Evolutionary conservation across 1,139 yeast species (phyloP).

Genomic region (Hemisphaericaspora subhashii): DNA sequence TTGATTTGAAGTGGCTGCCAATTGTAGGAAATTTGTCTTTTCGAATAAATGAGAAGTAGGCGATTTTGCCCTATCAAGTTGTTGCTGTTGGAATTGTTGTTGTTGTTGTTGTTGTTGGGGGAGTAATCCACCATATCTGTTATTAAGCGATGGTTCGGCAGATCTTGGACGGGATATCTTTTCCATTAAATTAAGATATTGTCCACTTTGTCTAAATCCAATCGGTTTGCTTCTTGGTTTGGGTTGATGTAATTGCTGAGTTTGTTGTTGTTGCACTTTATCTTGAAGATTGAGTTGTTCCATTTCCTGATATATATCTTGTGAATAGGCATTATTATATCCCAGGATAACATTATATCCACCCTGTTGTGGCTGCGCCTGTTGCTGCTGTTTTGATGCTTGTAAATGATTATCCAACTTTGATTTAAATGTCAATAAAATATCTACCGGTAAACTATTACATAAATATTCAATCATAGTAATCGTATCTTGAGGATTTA

Average conservation of each 20-base stretch:
- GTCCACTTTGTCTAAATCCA: conserved; percentile 20
- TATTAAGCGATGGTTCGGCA: conserved; percentile 37
- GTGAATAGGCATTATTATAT: conserved; percentile 13
- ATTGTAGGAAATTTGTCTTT: conserved; percentile 46
- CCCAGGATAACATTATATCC: conserved; percentile 9
- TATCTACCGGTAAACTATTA: conserved; percentile 50
- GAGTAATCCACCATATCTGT: conserved; percentile 5
- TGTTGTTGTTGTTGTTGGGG: conserved; percentile 18
- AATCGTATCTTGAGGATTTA: conserved; percentile 56
- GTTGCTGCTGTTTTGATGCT: conserved; percentile 18
- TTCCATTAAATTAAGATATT: conserved; percentile 30
- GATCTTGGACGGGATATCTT: conserved; percentile 41
- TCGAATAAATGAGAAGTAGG: conserved; percentile 49
- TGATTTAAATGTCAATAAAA: conserved; percentile 44
- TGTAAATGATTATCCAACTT: conserved; percentile 37
- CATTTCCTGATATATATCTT: conserved; percentile 28
- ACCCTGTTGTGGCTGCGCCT: conserved; percentile 12
- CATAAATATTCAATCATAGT: conserved; percentile 60
- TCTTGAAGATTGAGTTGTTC: conserved; percentile 30
- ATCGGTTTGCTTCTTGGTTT: conserved; percentile 27
- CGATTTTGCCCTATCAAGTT: conserved; percentile 38
- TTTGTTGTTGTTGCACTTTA: conserved; percentile 12
- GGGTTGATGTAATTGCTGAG: conserved; percentile 34
- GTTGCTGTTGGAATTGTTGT: conserved; percentile 19
- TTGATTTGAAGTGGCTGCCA: conserved; percentile 32